A percentile compares a stretch with the other conserved stretches of the same genome.
These are phyloP conservation scores for Heritiera fomes DNA, from an alignment of 345 rosid genomes.

Conservation along the genomic window DNA sequence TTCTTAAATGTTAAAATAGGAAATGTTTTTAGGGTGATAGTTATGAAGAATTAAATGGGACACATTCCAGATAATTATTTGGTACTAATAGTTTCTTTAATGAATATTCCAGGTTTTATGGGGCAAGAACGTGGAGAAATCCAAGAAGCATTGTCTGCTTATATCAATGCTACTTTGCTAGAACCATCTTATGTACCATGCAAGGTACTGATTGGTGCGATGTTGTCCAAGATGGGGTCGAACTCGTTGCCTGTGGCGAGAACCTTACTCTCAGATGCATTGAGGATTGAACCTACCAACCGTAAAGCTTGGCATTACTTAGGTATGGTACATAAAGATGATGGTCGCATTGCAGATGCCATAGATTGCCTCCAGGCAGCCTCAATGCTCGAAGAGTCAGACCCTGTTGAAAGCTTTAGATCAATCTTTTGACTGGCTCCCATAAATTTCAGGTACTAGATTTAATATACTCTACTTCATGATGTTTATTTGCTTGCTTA, in stretches of 20 bases:
- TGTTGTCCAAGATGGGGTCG: conserved; percentile 54
- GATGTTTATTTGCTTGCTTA: neutral
- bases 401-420: conserved; percentile 85
- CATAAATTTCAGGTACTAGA: conserved; percentile 23
- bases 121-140: conserved; percentile 63
- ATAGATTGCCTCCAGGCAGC: conserved; percentile 94
- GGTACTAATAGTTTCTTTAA: neutral
- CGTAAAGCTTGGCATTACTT: conserved; percentile 84
- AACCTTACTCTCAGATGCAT: conserved; percentile 83
- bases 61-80: neutral
- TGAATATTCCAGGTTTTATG: conserved; percentile 57
- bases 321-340: conserved; percentile 73
- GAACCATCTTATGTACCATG: conserved; percentile 66
- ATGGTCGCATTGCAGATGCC: conserved; percentile 89
- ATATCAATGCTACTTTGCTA: conserved; percentile 56
- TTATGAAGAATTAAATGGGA: neutral
- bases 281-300: conserved; percentile 85
- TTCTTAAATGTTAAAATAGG: neutral
- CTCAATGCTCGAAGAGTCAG: conserved; percentile 88
- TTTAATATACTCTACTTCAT: neutral
- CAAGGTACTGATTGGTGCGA: conserved; percentile 61
- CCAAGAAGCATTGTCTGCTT: conserved; percentile 52
- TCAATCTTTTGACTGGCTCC: conserved; percentile 45
- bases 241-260: conserved; percentile 75
- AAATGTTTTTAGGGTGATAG: neutral